Evolutionary conservation across 2,329 filamentous ascomycete genomes (phyloP), one percentile per base, ranked within the genome.

Genomic region (Nemania sp.): DNA sequence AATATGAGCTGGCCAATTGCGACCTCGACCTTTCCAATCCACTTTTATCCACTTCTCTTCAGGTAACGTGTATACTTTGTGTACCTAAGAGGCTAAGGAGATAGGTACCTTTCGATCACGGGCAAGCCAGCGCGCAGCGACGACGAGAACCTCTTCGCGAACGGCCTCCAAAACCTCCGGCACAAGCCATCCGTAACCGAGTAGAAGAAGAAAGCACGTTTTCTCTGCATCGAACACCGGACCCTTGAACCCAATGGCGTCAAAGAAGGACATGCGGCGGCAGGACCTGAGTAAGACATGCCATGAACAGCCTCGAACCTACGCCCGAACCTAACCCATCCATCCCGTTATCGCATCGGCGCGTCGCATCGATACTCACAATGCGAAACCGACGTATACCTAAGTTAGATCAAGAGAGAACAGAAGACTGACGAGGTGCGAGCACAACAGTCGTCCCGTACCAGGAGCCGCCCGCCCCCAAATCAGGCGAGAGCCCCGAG

Each of bases 391-490:
- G 7, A n/a, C n/a, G n/a, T n/a, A n/a, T n/a, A n/a, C n/a, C n/a
- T n/a, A n/a, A 29, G 25, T 29, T 29, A 7, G 35, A 4, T 5
- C 35, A 11, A 39, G 10, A 39, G 11, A 39, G 35, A n/a, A 39
- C 10, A 35, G 12, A 29, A 35, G 13, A 49, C 50, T 53, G 18
- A 59, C 39, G 10, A 37, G 15, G 40, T 18, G 25, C 57, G 59
- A 17, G 32, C 53, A 40, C 48, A 62, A 52, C 20, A 97, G 93
- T 93, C 74, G 90, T 97, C 69, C 93, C 93, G 62, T 97, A 95
- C 77, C 87, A 91, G 76, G 89, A 65, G 50, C 61, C 90, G 69
- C 91, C 92, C 45, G 80, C 83, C 50, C 80, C 85, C 69, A 87
- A 88, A 71, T 84, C 86, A 69, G 68, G 83, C 71, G 83, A 85